phyloP scores from a whole-genome alignment of 2,329 filamentous ascomycete genomes.

The Lasiodiplodia hormozganensis region DNA sequence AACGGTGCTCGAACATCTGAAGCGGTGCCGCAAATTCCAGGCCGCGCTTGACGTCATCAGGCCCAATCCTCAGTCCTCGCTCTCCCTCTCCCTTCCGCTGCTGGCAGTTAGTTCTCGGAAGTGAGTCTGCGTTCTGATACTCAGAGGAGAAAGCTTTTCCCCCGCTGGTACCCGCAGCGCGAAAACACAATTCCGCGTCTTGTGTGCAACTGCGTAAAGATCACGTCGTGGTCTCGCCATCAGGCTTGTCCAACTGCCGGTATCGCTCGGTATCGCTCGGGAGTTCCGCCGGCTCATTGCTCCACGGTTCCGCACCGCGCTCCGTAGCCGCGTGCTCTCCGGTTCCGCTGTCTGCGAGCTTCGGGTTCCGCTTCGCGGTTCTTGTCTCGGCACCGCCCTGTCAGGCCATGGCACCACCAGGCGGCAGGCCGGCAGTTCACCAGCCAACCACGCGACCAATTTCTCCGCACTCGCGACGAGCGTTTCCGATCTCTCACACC shows the following conservation, averaged over 20 bases:
- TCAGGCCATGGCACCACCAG: slow-evolving; percentile 23
- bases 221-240: slow-evolving; percentile 13
- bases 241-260: neutral
- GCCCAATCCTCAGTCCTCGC: neutral
- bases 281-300: neutral
- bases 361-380: slow-evolving; percentile 6
- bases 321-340: neutral
- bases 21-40: neutral
- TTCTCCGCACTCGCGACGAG: neutral
- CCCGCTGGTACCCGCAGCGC: neutral
- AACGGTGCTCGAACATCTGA: neutral
- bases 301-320: neutral
- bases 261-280: neutral
- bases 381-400: neutral
- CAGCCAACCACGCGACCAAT: neutral
- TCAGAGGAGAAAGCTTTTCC: neutral
- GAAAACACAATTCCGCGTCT: neutral
- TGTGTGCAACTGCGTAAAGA: neutral
- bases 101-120: neutral
- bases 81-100: neutral
- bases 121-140: neutral
- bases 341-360: neutral
- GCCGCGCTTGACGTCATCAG: neutral
- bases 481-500: slow-evolving; percentile 11
- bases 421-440: neutral